Evolutionary conservation across 1,284 basidiomycete genomes (phyloP).

Genomic region (Irpex lacteus): DNA sequence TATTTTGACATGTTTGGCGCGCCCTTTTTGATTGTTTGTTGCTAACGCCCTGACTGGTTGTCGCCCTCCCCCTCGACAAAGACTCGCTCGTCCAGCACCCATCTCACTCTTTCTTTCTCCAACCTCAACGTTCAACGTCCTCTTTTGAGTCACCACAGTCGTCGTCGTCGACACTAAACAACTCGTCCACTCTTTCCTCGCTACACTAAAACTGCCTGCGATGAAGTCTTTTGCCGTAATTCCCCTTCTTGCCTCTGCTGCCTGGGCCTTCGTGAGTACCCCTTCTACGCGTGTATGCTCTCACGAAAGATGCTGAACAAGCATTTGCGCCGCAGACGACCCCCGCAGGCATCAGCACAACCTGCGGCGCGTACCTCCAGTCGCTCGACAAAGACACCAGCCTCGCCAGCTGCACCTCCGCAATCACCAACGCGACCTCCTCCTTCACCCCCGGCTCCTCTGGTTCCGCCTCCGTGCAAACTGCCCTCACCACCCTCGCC

Average conservation of each 20-base stretch:
- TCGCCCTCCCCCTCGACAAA: slow-evolving; percentile 3
- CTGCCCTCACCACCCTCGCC: slow-evolving; percentile 63
- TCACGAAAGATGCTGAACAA: too few species aligned
- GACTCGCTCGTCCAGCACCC: background rate
- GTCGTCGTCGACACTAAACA: slow-evolving; percentile 46
- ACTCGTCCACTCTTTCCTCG: slow-evolving; percentile 48
- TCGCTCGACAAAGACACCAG: slow-evolving; percentile 58
- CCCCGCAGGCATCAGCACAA: slow-evolving; percentile 57
- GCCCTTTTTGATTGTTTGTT: background rate
- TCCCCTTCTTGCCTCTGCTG: slow-evolving; percentile 44
- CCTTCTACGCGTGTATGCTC: slow-evolving; percentile 20
- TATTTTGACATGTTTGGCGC: slow-evolving; percentile 26
- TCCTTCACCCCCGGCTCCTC: slow-evolving; percentile 52
- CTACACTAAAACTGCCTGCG: slow-evolving; percentile 33
- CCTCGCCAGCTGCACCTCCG: slow-evolving; percentile 59
- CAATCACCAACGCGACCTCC: slow-evolving; percentile 63
- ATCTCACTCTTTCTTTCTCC: slow-evolving; percentile 10
- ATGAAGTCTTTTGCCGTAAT: slow-evolving; percentile 49
- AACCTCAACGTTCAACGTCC: slow-evolving; percentile 17
- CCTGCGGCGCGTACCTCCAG: slow-evolving; percentile 62
- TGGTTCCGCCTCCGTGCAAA: slow-evolving; percentile 41
- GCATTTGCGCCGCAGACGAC: too few species aligned
- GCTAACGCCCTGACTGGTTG: background rate
- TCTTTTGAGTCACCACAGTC: slow-evolving; percentile 17
- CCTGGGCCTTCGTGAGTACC: slow-evolving; percentile 34